Evolutionary conservation across 176 grass and related monocot species (phyloP).

Genomic region (Oryza glaberrima): DNA sequence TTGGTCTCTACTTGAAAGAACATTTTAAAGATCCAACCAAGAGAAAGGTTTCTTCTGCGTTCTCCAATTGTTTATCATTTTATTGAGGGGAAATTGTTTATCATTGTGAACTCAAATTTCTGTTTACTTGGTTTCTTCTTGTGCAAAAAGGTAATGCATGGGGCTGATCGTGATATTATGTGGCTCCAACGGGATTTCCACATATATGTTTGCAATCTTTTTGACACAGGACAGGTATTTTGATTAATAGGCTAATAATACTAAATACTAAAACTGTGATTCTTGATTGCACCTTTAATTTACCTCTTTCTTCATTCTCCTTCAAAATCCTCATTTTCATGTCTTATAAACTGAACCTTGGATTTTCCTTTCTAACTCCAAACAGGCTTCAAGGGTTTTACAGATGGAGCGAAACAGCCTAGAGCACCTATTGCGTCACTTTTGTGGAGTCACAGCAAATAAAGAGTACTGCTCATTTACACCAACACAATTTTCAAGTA

Average conservation of each 20-base stretch:
- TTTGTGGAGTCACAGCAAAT: conserved; percentile 85
- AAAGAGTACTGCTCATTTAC: conserved; percentile 64
- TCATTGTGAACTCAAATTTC: conserved; percentile 27
- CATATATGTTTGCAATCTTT: conserved; percentile 92
- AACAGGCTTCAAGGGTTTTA: conserved; percentile 89
- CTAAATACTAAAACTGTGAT: conserved; percentile 8
- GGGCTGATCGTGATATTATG: conserved; percentile 94
- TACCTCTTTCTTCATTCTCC: conserved; percentile 25
- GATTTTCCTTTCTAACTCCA: conserved; percentile 29
- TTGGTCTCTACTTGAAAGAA: conserved; percentile 72
- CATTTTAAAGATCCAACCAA: conserved; percentile 88
- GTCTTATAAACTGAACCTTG: conserved; percentile 23
- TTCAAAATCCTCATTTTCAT: conserved; percentile 29
- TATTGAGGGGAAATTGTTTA: neutral
- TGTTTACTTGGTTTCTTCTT: conserved; percentile 42
- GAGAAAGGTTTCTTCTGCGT: conserved; percentile 71
- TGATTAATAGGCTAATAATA: conserved; percentile 19
- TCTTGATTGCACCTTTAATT: conserved; percentile 24
- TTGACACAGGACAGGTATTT: conserved; percentile 93
- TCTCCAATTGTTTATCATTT: conserved; percentile 19
- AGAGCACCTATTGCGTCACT: conserved; percentile 81
- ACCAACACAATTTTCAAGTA: conserved; percentile 16
- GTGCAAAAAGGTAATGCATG: conserved; percentile 80
- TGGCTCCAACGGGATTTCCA: conserved; percentile 93
- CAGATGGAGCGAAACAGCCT: conserved; percentile 94